Percentiles rank a stretch among this genome's conserved stretches.
Evolutionary conservation across 164 flowering plant genomes (phyloP).

Genomic region (grape (Vitis vinifera)): ASM3070453v1 NC_081811.1:16612501-16613000

Average conservation of each 20-base stretch:
- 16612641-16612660: slow-evolving; percentile 90
- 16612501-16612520: background rate
- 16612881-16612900: background rate
- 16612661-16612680: slow-evolving; percentile 88
- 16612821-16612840: background rate
- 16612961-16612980: background rate
- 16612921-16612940: background rate
- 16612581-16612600: background rate
- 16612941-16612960: background rate
- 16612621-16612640: slow-evolving; percentile 90
- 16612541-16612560: background rate
- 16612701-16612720: background rate
- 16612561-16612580: background rate
- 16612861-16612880: background rate
- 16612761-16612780: background rate
- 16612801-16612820: background rate
- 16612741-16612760: background rate
- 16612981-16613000: background rate
- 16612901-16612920: background rate
- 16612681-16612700: slow-evolving; percentile 90
- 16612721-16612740: background rate
- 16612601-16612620: background rate
- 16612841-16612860: too few relatives aligned
- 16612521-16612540: background rate
- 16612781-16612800: background rate